These are phyloP conservation scores for Plasmodiophora brassicae DNA, from an alignment of 208 protist genomes.

Conservation along the genomic window DNA sequence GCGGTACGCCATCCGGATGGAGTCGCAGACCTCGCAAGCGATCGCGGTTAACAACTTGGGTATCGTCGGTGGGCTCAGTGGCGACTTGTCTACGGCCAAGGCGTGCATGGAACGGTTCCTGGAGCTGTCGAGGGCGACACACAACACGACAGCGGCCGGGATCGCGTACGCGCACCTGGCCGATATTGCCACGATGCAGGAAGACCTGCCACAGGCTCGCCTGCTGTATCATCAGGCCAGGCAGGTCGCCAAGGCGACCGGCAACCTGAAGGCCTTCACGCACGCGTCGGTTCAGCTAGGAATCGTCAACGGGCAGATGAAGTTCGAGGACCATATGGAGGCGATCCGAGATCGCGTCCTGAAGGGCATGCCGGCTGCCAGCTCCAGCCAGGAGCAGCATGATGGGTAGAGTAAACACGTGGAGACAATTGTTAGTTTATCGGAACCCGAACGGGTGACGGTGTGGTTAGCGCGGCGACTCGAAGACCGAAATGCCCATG, in stretches of 20 bases:
- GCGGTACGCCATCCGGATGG: slow-evolving; percentile 24
- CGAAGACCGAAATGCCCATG: not conserved
- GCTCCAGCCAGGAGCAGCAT: too few species aligned
- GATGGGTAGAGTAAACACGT: too few species aligned
- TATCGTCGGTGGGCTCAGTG: not conserved
- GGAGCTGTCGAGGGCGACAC: not conserved
- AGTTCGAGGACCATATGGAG: slow-evolving; percentile 1
- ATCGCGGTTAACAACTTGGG: slow-evolving; percentile 42
- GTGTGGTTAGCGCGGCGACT: too few species aligned
- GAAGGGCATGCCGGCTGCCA: too few species aligned
- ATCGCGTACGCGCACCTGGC: slow-evolving; percentile 28
- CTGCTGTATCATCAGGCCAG: not conserved
- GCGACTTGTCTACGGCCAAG: slow-evolving; percentile 14
- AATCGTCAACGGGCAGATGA: not conserved
- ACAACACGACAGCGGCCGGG: not conserved
- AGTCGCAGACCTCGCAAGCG: slow-evolving; percentile 2
- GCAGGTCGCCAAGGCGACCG: not conserved
- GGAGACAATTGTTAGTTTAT: too few species aligned
- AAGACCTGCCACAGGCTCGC: not conserved
- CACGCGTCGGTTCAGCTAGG: slow-evolving; percentile 11
- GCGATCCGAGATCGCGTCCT: not conserved
- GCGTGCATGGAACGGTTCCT: slow-evolving; percentile 28
- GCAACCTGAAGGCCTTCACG: not conserved
- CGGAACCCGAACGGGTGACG: too few species aligned
- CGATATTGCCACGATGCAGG: not conserved